Percentiles rank a stretch among this genome's conserved stretches.
These are phyloP conservation scores for Fusarium euwallaceae DNA, from an alignment of 2,329 filamentous ascomycete species.

Conservation along the genomic window DNA sequence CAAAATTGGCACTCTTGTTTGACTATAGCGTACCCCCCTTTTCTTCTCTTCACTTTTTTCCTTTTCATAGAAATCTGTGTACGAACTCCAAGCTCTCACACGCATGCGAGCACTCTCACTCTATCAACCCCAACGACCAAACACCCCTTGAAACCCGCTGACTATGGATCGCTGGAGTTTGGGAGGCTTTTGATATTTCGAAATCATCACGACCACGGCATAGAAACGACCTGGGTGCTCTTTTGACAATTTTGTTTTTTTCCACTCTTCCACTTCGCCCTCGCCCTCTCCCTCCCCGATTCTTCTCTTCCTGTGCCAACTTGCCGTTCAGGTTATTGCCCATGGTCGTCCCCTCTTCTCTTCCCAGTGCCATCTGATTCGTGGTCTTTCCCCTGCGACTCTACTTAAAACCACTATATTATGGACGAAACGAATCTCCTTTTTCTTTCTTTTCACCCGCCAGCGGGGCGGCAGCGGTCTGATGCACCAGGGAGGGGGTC, in stretches of 20 bases:
- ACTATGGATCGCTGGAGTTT: constrained; percentile 41
- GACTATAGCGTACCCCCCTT: constrained; percentile 31
- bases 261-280: not conserved
- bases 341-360: not conserved
- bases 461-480: constrained; percentile 6
- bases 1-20: constrained; percentile 38
- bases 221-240: constrained; percentile 44
- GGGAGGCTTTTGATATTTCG: constrained; percentile 39
- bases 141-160: constrained; percentile 24
- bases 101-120: constrained; percentile 1
- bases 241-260: constrained; percentile 9
- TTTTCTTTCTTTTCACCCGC: not conserved
- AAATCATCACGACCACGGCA: constrained; percentile 40
- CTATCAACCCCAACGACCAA: constrained; percentile 8
- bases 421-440: constrained; percentile 22
- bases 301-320: constrained; percentile 5
- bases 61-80: constrained; percentile 34
- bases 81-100: constrained; percentile 27
- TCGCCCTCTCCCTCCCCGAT: not conserved
- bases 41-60: constrained; percentile 5
- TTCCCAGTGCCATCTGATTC: constrained; percentile 12
- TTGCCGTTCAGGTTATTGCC: constrained; percentile 15
- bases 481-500: constrained; percentile 4
- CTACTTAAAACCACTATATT: constrained; percentile 26
- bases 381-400: not conserved